Evolutionary conservation across 1,284 basidiomycete genomes (phyloP).

Genomic region (Cryptococcus sp.): DNA sequence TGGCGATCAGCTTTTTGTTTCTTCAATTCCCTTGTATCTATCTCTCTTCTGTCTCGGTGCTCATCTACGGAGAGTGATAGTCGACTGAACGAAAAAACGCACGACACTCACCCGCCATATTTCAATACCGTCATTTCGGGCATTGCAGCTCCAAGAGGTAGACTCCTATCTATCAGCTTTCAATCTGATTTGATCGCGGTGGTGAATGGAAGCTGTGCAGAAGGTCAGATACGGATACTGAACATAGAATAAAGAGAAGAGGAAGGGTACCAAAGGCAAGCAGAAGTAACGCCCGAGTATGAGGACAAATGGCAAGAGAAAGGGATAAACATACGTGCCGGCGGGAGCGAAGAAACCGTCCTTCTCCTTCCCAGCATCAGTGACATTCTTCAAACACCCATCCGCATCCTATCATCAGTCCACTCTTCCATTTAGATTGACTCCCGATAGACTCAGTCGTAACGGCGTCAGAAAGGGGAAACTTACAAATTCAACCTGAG

Average conservation of each 20-base stretch:
- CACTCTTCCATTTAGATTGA: no score
- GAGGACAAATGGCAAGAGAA: background rate
- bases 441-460: no score
- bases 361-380: constrained; percentile 16
- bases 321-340: constrained; percentile 23
- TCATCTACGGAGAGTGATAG: background rate
- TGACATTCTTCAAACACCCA: constrained; percentile 30
- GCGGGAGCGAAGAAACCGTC: constrained; percentile 37
- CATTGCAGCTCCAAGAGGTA: constrained; percentile 31
- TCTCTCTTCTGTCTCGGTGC: background rate
- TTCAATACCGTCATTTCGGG: constrained; percentile 33
- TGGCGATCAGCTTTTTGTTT: constrained; percentile 1
- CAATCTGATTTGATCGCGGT: no score
- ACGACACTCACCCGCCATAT: constrained; percentile 29
- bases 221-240: background rate
- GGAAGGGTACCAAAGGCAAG: no score
- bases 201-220: no score
- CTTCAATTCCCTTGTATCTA: no score
- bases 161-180: constrained; percentile 16
- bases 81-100: background rate
- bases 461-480: background rate
- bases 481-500: constrained; percentile 33
- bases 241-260: no score
- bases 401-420: constrained; percentile 20
- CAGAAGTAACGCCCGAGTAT: no score